Evolutionary conservation across 352 stramenopile species (phyloP).

Genomic region (Saprolegnia parasitica): DNA sequence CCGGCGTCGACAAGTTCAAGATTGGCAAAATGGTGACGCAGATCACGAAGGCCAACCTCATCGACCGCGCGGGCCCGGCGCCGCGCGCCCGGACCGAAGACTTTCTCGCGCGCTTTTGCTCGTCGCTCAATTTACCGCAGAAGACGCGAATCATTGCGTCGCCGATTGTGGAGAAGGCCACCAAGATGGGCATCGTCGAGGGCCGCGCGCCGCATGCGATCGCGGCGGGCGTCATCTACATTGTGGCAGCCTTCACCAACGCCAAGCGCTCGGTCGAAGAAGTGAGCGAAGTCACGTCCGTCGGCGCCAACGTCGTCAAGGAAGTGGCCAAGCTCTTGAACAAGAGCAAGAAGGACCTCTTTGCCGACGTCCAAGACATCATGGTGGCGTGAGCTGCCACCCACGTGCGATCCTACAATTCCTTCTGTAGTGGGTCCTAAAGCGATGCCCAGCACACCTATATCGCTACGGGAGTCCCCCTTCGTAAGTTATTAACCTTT

Average conservation of each 20-base stretch:
- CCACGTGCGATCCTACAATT: background rate
- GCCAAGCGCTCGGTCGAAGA: conserved; percentile 75
- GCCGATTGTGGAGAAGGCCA: conserved; percentile 67
- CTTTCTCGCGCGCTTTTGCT: conserved; percentile 75
- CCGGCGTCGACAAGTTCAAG: conserved; percentile 60
- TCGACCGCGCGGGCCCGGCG: background rate
- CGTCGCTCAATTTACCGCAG: conserved; percentile 56
- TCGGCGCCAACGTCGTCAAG: conserved; percentile 80
- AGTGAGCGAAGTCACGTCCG: conserved; percentile 77
- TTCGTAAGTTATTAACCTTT: conserved; percentile 7
- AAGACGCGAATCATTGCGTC: conserved; percentile 77
- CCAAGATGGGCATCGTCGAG: conserved; percentile 54
- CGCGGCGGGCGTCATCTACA: conserved; percentile 71
- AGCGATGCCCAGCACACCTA: background rate
- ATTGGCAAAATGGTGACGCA: conserved; percentile 77
- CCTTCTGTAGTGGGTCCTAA: background rate
- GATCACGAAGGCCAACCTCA: conserved; percentile 47
- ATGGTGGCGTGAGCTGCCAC: background rate
- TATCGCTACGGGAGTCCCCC: background rate
- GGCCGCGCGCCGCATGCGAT: conserved; percentile 69
- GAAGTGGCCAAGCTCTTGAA: conserved; percentile 81
- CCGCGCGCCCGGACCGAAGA: conserved; percentile 53
- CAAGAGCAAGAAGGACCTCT: conserved; percentile 73
- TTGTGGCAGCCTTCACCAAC: conserved; percentile 78
- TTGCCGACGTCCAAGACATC: conserved; percentile 32